Conservation (phyloP, 495 filamentous ascomycete genomes). For the Podospora anserina region DNA sequence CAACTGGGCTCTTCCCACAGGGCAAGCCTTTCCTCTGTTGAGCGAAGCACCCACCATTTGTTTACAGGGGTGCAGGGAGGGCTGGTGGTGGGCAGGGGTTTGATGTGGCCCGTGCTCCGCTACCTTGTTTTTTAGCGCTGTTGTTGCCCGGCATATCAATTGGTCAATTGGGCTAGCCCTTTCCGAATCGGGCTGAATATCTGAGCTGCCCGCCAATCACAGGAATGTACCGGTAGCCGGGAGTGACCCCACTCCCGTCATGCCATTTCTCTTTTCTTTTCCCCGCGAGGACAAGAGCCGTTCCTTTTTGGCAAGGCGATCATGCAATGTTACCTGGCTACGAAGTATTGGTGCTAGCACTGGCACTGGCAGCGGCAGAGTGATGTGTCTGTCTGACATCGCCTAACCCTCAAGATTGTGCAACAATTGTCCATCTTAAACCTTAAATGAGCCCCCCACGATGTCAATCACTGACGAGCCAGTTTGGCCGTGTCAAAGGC, state of each 20-base stretch:
- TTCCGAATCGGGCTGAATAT: conserved; percentile 18
- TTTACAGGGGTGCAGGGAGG: conserved; percentile 12
- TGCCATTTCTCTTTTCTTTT: neutral
- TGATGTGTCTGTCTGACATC: neutral
- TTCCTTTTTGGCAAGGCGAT: neutral
- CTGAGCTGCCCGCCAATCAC: conserved; percentile 21
- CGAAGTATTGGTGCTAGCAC: neutral
- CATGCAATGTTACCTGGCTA: neutral
- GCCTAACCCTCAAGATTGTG: neutral
- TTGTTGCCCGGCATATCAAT: conserved; percentile 1
- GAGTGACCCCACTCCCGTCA: neutral
- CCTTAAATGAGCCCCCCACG: neutral
- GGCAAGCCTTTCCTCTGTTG: conserved; percentile 8
- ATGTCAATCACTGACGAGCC: neutral
- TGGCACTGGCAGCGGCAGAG: neutral
- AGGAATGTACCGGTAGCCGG: neutral
- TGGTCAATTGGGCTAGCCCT: conserved; percentile 8
- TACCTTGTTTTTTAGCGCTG: conserved; percentile 9
- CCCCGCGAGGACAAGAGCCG: neutral
- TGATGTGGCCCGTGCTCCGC: conserved; percentile 15
- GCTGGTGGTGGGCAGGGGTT: neutral
- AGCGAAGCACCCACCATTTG: conserved; percentile 5
- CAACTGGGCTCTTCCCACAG: neutral
- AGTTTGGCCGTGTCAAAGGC: neutral
- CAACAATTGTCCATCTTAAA: neutral